These are phyloP conservation scores for Pulveroboletus sp. DNA, from an alignment of 768 basidiomycete genomes.

Conservation along the genomic window DNA sequence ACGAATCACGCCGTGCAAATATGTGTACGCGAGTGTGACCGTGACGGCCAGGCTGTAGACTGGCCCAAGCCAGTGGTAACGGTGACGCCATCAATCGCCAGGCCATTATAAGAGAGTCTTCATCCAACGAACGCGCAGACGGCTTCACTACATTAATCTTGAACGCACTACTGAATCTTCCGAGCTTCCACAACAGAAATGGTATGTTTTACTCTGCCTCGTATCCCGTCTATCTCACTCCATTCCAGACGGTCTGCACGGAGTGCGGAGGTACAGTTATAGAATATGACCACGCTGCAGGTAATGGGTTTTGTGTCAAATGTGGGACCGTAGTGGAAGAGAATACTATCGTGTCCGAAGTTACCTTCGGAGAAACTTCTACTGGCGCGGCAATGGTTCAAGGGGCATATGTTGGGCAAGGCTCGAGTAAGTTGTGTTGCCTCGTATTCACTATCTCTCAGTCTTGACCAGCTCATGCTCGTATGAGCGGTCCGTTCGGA, in stretches of 20 bases:
- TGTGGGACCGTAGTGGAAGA: slow-evolving; percentile 93
- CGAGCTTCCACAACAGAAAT: slow-evolving; percentile 4
- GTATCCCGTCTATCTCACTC: background rate
- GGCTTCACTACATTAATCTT: background rate
- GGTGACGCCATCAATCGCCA: too few species aligned
- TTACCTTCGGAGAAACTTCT: slow-evolving; percentile 92
- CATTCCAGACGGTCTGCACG: slow-evolving; percentile 54
- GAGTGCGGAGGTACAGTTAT: slow-evolving; percentile 83
- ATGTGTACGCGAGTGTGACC: slow-evolving; percentile 15
- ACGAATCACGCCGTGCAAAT: background rate
- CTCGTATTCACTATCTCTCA: background rate
- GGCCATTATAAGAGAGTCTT: too few species aligned
- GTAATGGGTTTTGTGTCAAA: slow-evolving; percentile 78
- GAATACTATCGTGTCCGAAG: slow-evolving; percentile 89
- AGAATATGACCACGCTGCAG: slow-evolving; percentile 80
- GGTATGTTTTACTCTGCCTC: slow-evolving; percentile 10
- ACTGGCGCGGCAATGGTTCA: slow-evolving; percentile 93
- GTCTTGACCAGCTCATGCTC: slow-evolving; percentile 59
- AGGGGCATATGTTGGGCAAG: slow-evolving; percentile 87
- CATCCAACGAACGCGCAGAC: background rate
- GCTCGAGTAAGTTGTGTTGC: slow-evolving; percentile 65
- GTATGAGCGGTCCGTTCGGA: slow-evolving; percentile 79
- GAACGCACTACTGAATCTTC: background rate
- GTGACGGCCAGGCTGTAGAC: background rate
- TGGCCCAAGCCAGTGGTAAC: too few species aligned